Evolutionary conservation across 768 basidiomycete genomes (phyloP), one percentile per base, ranked within the genome.

Genomic region (Phlebiopsis gigantea): DNA sequence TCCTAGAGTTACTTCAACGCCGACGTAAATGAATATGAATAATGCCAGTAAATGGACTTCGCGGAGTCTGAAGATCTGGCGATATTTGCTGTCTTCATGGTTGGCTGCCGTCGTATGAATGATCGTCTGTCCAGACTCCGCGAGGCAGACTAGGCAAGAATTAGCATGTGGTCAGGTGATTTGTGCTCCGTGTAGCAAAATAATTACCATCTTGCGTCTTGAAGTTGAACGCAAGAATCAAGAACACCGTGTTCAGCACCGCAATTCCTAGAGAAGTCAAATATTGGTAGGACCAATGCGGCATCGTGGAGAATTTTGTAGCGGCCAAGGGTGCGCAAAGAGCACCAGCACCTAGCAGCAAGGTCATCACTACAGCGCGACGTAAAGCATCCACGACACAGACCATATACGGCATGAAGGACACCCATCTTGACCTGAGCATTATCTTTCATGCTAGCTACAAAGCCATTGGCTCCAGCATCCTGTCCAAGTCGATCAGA

Each of bases 231-330:
- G 88, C 80, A 2, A 63, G 55, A 1, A 77, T 60, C 4, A 93
- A 69, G 3, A 83, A 51, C 12, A 77, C 39, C 0, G 78, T 73
- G 60, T 88, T 91, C 42, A 73, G 60, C 15, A 82, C 54, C 0
- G 88, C 82, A n/a, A 94, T 61, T 1, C 82, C 85, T 0, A 93
- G 69, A 0, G 89, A 90, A 0, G 73, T 73, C 8, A 93, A 75
- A 64, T 84, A 94, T 66, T 93, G 87, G 67, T 88, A 86, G 0
- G 84, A 88, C 92, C 91, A 93, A 30, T 72, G 77, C 0, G 61
- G 68, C 22, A 81, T 63, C 55, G 82, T 80, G 0, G 88, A 76
- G 61, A 95, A 94, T 56, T 92, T 88, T 0, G 93, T 95, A 0
- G 92, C 79, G 0, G 87, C 82, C 17, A 95, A 77, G 2, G 93